These are phyloP conservation scores for Stentor coeruleus DNA, from an alignment of 73 alveolate genomes.

Conservation along the genomic window DNA sequence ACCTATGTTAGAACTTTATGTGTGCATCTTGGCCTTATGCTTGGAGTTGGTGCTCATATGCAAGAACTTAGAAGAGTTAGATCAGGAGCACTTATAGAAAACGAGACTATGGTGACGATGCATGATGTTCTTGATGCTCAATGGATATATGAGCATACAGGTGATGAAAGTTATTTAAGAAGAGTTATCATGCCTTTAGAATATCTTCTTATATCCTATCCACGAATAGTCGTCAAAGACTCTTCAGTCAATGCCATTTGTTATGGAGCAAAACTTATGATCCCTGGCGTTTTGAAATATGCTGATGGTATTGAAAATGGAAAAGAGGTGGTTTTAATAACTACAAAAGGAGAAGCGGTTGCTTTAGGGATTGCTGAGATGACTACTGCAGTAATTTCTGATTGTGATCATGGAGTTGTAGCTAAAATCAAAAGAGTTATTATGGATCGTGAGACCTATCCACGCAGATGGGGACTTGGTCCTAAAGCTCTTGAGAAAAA, in stretches of 20 bases:
- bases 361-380: conserved; percentile 97
- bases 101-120: conserved; percentile 96
- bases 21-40: conserved; percentile 97
- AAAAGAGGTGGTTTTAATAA: conserved; percentile 92
- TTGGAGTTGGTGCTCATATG: conserved; percentile 99
- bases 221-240: conserved; percentile 95
- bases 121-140: conserved; percentile 99
- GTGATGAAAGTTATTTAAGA: conserved; percentile 95
- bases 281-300: conserved; percentile 98
- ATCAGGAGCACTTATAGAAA: conserved; percentile 91
- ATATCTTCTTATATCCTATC: conserved; percentile 88
- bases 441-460: conserved; percentile 99
- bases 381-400: conserved; percentile 98
- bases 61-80: conserved; percentile 97
- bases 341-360: conserved; percentile 99
- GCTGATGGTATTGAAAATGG: conserved; percentile 96
- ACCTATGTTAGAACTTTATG: conserved; percentile 98
- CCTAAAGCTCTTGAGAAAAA: conserved; percentile 97
- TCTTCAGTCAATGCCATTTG: conserved; percentile 98
- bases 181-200: conserved; percentile 98
- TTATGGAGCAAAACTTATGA: conserved; percentile 99
- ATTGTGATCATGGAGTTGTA: conserved; percentile 98
- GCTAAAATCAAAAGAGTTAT: conserved; percentile 98
- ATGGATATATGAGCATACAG: conserved; percentile 85
- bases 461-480: conserved; percentile 98